Evolutionary conservation across 164 flowering plant species (phyloP).

Genomic region (Piper betle): DNA sequence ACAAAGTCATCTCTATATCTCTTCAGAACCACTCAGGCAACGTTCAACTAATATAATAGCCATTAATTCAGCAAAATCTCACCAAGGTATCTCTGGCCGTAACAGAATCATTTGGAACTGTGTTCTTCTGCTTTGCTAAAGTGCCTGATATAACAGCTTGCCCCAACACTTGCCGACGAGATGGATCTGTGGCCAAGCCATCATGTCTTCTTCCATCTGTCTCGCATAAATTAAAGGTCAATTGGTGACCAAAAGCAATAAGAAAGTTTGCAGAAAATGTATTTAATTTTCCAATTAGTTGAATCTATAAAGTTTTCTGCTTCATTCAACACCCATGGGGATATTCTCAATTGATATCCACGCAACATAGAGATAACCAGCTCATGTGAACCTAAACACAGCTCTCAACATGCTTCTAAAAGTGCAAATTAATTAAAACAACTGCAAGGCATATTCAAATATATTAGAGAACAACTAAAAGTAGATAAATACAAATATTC

Average conservation of each 20-base stretch:
- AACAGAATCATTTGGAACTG: constrained; percentile 44
- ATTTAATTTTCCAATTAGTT: no score
- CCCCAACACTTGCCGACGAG: constrained; percentile 52
- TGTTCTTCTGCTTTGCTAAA: constrained; percentile 54
- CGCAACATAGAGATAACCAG: no score
- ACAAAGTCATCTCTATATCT: not conserved
- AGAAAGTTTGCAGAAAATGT: no score
- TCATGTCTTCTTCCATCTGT: constrained; percentile 48
- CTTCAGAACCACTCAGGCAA: not conserved
- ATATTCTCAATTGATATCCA: no score
- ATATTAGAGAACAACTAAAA: no score
- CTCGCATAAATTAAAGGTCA: constrained; percentile 22
- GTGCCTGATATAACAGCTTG: constrained; percentile 26
- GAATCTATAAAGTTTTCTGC: no score
- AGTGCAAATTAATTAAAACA: no score
- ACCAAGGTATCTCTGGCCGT: constrained; percentile 51
- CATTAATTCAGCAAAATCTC: constrained; percentile 2
- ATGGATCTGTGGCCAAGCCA: constrained; percentile 37
- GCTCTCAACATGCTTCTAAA: no score
- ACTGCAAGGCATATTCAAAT: not conserved
- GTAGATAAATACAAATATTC: no score
- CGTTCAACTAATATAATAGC: not conserved
- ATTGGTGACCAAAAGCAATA: not conserved
- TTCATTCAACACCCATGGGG: no score
- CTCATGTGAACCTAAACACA: no score